These are phyloP conservation scores for Peronospora farinosa DNA, from an alignment of 352 stramenopile species.

Conservation along the genomic window DNA sequence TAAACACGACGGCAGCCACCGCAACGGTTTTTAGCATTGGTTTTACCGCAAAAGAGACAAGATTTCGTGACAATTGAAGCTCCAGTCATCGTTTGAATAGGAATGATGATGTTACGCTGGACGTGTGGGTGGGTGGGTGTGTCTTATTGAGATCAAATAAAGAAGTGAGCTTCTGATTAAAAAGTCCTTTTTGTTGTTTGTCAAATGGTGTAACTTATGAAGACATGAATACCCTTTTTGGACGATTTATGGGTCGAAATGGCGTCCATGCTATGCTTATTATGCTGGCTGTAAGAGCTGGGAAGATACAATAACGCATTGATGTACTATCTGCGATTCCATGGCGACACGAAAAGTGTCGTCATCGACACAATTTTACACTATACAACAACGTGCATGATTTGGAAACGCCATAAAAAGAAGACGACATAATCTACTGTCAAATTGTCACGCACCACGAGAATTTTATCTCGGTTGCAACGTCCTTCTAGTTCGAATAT, in stretches of 20 bases:
- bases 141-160: not conserved
- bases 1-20: slow-evolving; percentile 61
- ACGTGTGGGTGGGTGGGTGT: too few relatives aligned
- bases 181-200: not conserved
- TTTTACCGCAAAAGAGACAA: slow-evolving; percentile 43
- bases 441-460: not conserved
- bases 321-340: not conserved
- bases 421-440: not conserved
- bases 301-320: not conserved
- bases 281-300: not conserved
- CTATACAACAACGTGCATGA: not conserved
- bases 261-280: not conserved
- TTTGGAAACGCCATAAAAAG: not conserved
- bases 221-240: too few relatives aligned
- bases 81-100: slow-evolving; percentile 13
- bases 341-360: not conserved
- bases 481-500: too few relatives aligned
- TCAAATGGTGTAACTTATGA: not conserved
- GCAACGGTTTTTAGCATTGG: slow-evolving; percentile 59
- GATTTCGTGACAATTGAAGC: slow-evolving; percentile 6
- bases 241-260: too few relatives aligned
- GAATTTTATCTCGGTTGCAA: not conserved
- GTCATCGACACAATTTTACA: not conserved
- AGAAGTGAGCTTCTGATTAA: not conserved
- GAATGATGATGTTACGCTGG: not conserved